phyloP scores from a whole-genome alignment of 208 protist species.

The Acanthamoeba sp. region DNA sequence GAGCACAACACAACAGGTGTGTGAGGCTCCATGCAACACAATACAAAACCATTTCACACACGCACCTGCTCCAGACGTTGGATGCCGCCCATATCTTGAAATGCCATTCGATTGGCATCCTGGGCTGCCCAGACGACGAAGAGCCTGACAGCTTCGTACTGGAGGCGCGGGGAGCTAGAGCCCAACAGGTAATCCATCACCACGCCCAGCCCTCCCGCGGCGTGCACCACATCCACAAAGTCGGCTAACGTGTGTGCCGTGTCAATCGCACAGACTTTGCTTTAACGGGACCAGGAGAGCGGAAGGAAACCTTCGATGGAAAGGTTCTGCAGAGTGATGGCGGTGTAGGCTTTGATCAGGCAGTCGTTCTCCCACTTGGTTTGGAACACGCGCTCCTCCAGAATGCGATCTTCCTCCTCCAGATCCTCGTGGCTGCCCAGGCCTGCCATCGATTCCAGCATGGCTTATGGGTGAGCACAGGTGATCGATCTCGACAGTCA shows the following conservation, averaged over 20 bases:
- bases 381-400: conserved; percentile 73
- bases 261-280: background rate
- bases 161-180: conserved; percentile 48
- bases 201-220: conserved; percentile 38
- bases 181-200: conserved; percentile 33
- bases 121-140: conserved; percentile 32
- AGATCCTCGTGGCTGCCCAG: background rate
- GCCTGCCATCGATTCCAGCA: background rate
- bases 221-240: conserved; percentile 35
- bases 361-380: conserved; percentile 74
- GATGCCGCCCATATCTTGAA: conserved; percentile 30
- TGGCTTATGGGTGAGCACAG: too few species aligned
- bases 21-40: too few species aligned
- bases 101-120: conserved; percentile 32
- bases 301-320: conserved; percentile 56
- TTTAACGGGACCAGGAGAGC: background rate
- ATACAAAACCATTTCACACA: too few species aligned
- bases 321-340: conserved; percentile 72
- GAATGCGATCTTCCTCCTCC: conserved; percentile 45
- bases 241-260: background rate
- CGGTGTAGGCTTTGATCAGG: conserved; percentile 65
- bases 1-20: background rate
- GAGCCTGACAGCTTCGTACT: conserved; percentile 49
- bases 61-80: background rate
- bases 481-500: too few species aligned